Conservation (phyloP, 164 flowering plant species). For the Tinospora cordifolia region DNA sequence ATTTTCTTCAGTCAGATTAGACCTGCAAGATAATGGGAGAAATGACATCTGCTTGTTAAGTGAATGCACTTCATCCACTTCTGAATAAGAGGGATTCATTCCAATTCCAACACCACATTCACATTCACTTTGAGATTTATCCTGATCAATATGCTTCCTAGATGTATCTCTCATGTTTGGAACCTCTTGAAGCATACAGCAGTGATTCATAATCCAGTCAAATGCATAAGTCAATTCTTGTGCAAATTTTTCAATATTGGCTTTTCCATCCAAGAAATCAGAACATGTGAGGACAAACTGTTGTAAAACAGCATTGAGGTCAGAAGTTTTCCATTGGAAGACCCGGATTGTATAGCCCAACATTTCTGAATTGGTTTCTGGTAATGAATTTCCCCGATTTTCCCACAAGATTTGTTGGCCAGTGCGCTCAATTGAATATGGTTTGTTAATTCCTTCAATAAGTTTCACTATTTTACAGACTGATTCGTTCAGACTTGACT, state of each 20-base stretch:
- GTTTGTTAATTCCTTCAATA: slow-evolving; percentile 52
- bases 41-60: slow-evolving; percentile 14
- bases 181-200: slow-evolving; percentile 47
- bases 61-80: slow-evolving; percentile 7
- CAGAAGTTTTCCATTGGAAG: slow-evolving; percentile 63
- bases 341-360: slow-evolving; percentile 45
- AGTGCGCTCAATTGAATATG: slow-evolving; percentile 26
- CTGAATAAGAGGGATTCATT: slow-evolving; percentile 11
- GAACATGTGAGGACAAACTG: slow-evolving; percentile 38
- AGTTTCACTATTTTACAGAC: slow-evolving; percentile 57
- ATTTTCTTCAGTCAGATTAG: slow-evolving; percentile 34
- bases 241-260: slow-evolving; percentile 38
- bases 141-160: slow-evolving; percentile 41
- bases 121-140: slow-evolving; percentile 33
- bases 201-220: slow-evolving; percentile 60
- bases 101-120: slow-evolving; percentile 20
- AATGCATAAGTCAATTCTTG: slow-evolving; percentile 38
- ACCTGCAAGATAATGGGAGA: background rate
- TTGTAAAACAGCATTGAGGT: slow-evolving; percentile 39
- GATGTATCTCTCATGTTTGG: slow-evolving; percentile 44
- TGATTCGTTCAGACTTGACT: slow-evolving; percentile 39
- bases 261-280: slow-evolving; percentile 39
- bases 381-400: slow-evolving; percentile 20
- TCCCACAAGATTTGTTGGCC: slow-evolving; percentile 21
- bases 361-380: slow-evolving; percentile 16